phyloP scores from a whole-genome alignment of 495 filamentous ascomycete species.

The Aspergillus baeticus region DNA sequence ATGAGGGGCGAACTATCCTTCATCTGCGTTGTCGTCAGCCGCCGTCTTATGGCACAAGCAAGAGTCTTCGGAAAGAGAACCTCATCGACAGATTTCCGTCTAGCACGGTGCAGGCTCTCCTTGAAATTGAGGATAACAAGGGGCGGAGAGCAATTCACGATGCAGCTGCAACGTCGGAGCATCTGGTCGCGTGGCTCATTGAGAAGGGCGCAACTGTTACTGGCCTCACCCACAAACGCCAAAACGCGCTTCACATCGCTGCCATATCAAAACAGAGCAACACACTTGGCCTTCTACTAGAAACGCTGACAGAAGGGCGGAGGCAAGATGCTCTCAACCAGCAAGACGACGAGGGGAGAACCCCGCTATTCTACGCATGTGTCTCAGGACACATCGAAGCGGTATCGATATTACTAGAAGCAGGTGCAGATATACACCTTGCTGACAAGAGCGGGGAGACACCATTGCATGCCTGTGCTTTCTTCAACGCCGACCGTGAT shows the following conservation, averaged over 20 bases:
- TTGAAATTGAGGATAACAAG: no score
- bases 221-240: background rate
- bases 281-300: background rate
- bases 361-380: slow-evolving; percentile 1
- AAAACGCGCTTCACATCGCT: background rate
- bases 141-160: background rate
- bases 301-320: background rate
- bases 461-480: background rate
- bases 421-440: background rate
- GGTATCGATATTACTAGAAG: background rate
- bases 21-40: no score
- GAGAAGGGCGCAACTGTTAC: background rate
- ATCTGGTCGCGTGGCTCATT: background rate
- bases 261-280: background rate
- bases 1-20: no score
- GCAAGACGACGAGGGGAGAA: background rate
- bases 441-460: background rate
- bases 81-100: no score
- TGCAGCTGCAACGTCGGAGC: background rate
- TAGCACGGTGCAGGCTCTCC: no score
- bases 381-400: background rate
- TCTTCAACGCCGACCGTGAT: background rate
- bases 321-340: background rate
- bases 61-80: no score
- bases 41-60: no score